A percentile compares a stretch with the other conserved stretches of the same genome.
phyloP scores from a whole-genome alignment of 768 basidiomycete genomes.

The Phanerochaete carnosa region DNA sequence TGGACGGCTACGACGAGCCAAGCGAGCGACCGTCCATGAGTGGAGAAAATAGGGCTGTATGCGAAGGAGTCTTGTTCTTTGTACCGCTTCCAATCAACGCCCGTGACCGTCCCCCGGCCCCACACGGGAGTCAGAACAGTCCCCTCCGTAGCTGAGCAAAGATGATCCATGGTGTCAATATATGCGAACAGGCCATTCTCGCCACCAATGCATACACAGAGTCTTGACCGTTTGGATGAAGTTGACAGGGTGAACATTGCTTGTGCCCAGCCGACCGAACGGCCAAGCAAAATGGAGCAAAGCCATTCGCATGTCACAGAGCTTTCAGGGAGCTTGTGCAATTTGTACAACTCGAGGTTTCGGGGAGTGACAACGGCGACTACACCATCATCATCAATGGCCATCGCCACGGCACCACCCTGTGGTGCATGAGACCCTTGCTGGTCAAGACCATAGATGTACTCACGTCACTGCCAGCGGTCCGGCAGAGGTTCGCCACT shows the following conservation, averaged over 20 bases:
- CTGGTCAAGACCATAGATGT: background rate
- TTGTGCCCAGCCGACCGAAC: background rate
- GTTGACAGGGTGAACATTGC: too few species aligned
- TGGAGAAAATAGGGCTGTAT: too few species aligned
- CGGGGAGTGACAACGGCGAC: background rate
- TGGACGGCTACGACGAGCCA: background rate
- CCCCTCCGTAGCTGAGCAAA: too few species aligned
- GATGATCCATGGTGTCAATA: background rate
- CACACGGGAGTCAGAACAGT: too few species aligned
- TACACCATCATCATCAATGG: background rate
- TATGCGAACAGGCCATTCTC: background rate
- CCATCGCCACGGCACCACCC: background rate
- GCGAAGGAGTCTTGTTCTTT: too few species aligned
- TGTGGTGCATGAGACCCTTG: background rate
- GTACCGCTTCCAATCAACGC: too few species aligned
- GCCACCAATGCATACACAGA: background rate
- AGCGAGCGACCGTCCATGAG: too few species aligned
- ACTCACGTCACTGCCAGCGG: too few species aligned
- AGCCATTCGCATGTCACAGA: background rate
- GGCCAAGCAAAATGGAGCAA: background rate
- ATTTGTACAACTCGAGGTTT: background rate
- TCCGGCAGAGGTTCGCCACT: background rate
- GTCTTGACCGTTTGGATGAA: background rate
- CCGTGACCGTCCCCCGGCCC: too few species aligned
- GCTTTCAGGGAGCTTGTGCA: background rate